phyloP scores from a whole-genome alignment of 2,329 filamentous ascomycete species.

The Diaporthe helianthi region DNA sequence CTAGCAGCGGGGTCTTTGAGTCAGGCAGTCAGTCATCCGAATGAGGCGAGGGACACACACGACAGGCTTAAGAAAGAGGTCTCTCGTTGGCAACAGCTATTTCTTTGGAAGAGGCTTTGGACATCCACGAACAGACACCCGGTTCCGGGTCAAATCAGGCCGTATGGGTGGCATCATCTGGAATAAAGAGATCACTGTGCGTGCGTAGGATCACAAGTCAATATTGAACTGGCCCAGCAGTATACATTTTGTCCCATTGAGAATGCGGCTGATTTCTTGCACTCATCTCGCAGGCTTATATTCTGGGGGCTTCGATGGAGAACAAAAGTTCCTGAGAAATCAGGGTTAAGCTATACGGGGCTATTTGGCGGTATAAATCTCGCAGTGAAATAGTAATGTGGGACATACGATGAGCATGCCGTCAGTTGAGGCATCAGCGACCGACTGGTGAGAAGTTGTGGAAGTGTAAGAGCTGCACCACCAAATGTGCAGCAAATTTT shows the following conservation, averaged over 20 bases:
- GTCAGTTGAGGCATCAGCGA: neutral
- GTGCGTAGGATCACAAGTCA: too few relatives aligned
- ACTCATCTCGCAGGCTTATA: neutral
- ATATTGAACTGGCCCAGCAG: neutral
- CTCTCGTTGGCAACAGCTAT: too few relatives aligned
- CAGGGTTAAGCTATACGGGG: neutral
- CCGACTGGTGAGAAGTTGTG: too few relatives aligned
- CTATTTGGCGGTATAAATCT: neutral
- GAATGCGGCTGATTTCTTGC: neutral
- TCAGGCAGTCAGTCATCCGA: too few relatives aligned
- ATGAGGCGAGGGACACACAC: too few relatives aligned
- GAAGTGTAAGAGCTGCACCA: neutral
- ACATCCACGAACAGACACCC: too few relatives aligned
- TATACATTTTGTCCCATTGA: neutral
- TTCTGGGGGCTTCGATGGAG: neutral
- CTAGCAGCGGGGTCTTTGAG: too few relatives aligned
- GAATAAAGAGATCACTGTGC: too few relatives aligned
- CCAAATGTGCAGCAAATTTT: neutral
- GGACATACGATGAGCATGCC: neutral
- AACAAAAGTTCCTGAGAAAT: neutral
- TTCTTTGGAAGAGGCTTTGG: too few relatives aligned
- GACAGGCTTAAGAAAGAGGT: too few relatives aligned
- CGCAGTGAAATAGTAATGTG: neutral
- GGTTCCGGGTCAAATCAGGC: too few relatives aligned
- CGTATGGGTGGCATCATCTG: too few relatives aligned